Conservation (phyloP, 345 rosid species). For the Acer campestre region DNA sequence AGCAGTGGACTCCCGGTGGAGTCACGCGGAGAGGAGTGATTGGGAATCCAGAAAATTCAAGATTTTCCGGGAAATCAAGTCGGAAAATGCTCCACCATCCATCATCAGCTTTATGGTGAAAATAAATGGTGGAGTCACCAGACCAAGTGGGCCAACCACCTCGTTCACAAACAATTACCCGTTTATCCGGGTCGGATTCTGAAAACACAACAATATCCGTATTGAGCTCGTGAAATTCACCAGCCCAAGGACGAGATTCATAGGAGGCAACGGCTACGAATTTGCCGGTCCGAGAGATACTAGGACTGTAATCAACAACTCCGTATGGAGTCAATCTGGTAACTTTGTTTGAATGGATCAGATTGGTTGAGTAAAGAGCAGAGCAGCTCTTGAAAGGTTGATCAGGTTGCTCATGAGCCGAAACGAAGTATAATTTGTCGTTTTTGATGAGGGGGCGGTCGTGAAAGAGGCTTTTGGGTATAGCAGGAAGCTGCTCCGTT, state of each 20-base stretch:
- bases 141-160: constrained; percentile 96
- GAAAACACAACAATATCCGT: constrained; percentile 70
- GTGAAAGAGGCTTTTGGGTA: constrained; percentile 66
- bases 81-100: constrained; percentile 95
- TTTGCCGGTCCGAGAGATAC: constrained; percentile 60
- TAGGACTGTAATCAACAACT: constrained; percentile 70
- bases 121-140: constrained; percentile 67
- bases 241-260: constrained; percentile 73
- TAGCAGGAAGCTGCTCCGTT: constrained; percentile 49
- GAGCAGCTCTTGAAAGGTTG: constrained; percentile 66
- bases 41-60: constrained; percentile 31
- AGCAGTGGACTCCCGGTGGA: constrained; percentile 88
- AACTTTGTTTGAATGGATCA: constrained; percentile 8
- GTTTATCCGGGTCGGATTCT: constrained; percentile 45
- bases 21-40: constrained; percentile 55
- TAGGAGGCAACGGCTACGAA: constrained; percentile 73
- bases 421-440: constrained; percentile 62
- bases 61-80: constrained; percentile 38
- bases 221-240: constrained; percentile 71
- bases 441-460: constrained; percentile 68
- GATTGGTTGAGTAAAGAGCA: constrained; percentile 51
- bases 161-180: constrained; percentile 49
- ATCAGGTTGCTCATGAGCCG: constrained; percentile 73
- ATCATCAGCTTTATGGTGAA: constrained; percentile 79
- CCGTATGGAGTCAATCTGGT: constrained; percentile 66